Base-by-base conservation (phyloP, 2,329 filamentous ascomycete genomes). In the Chalaropsis thielavioides region DNA sequence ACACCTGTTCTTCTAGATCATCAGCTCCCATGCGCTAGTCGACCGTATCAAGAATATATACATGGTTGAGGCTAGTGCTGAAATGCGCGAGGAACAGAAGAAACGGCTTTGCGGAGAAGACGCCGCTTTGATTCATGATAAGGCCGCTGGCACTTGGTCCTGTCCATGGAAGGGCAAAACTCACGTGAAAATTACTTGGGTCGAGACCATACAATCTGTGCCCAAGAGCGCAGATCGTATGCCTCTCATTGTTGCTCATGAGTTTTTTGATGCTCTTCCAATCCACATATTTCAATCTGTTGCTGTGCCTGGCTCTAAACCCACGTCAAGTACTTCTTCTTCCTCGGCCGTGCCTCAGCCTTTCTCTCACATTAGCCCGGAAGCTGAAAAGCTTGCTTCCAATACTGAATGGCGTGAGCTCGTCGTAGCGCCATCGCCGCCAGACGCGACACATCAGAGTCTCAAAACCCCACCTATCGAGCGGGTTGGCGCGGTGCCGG, bases 181-280 rank as follows among this genome's bases (percentile, higher is more conserved):
- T 31, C 78, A 81, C 15, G 80, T 87, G 17, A 84, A 89, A n/a
- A 84, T 96, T 46, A 82, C 90, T 59, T 99, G 94, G 94, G 87
- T 89, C 11, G 90, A 97, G 73, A 89, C 92, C 68, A 87, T 95
- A 71, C 85, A 89, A 69, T 83, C 90, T n/a, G 81, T 96, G 19
- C 89, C 90, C 0, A 81, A 83, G 69, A 80, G 84, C 88, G 75
- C 69, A 78, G 72, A 58, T 60, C 68, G 24, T 72, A 89, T 86
- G 24, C 92, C 94, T 0, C 95, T 97, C 74, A 95, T 99, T 67
- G 83, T 97, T 61, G 94, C 94, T 3, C 94, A 99, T 74, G 94
- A 99, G 73, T 97, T 99, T 79, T 99, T 99, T 76, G 94, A 99
- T 70, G 94, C 94, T 1, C 85, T 99, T 0, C 94, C 94, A 41